Percentiles rank a stretch among this genome's conserved stretches.
These are phyloP conservation scores for Austroboletus festivus DNA, from an alignment of 768 basidiomycete species.

Conservation along the genomic window DNA sequence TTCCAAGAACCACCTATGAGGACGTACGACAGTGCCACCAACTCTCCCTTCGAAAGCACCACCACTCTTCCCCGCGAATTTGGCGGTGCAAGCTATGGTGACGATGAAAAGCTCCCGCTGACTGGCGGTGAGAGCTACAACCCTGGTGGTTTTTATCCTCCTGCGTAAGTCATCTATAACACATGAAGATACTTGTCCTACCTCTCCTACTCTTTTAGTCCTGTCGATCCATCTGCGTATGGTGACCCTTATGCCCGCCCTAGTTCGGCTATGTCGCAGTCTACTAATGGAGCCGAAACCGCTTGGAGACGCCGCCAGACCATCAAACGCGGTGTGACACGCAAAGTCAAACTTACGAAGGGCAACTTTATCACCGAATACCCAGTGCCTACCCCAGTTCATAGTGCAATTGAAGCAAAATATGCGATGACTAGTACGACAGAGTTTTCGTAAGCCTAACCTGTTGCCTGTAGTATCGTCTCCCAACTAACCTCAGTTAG, in stretches of 20 bases:
- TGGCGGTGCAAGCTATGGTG: conserved; percentile 43
- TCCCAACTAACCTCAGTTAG: conserved; percentile 23
- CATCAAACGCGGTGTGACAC: conserved; percentile 90
- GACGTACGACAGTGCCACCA: conserved; percentile 38
- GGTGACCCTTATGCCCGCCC: conserved; percentile 69
- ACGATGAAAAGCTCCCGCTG: conserved; percentile 79
- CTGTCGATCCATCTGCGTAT: conserved; percentile 55
- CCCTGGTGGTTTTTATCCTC: conserved; percentile 68
- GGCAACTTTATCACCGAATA: conserved; percentile 94
- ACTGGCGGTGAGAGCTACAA: conserved; percentile 53
- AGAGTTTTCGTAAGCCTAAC: conserved; percentile 79
- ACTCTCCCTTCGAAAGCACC: conserved; percentile 56
- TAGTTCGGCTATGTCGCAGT: conserved; percentile 48
- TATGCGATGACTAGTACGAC: conserved; percentile 71
- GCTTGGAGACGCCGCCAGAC: conserved; percentile 80
- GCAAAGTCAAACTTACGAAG: conserved; percentile 88
- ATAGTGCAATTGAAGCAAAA: conserved; percentile 77
- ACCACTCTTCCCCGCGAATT: conserved; percentile 54
- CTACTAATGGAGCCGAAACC: conserved; percentile 55
- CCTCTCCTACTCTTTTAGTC: conserved; percentile 28
- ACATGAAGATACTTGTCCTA: neutral
- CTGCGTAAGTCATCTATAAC: conserved; percentile 47
- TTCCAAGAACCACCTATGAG: conserved; percentile 54
- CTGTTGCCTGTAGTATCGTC: neutral
- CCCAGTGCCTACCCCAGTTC: conserved; percentile 79